Percentiles rank a stretch among this genome's conserved stretches.
phyloP scores from a whole-genome alignment of 1,284 basidiomycete species.

The Sanguinoderma infundibulare region DNA sequence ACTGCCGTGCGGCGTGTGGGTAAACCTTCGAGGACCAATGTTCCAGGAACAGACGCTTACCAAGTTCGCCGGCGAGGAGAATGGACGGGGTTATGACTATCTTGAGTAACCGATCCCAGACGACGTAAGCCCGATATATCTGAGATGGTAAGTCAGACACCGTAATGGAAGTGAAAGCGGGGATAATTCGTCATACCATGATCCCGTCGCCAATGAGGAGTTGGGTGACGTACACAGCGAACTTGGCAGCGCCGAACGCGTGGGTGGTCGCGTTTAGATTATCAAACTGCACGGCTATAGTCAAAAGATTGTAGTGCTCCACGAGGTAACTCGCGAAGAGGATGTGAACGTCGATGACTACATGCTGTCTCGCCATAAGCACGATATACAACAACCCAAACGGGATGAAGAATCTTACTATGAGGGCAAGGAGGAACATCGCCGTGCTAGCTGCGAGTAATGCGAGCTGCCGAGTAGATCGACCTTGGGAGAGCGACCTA shows the following conservation, averaged over 20 bases:
- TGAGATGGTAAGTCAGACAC: too few relatives aligned
- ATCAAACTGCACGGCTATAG: background rate
- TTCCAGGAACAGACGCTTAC: too few relatives aligned
- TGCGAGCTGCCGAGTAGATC: background rate
- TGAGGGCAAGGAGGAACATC: conserved; percentile 14
- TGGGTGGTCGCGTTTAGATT: background rate
- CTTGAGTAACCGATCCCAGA: conserved; percentile 6
- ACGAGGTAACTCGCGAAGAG: conserved; percentile 5
- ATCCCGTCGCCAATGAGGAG: conserved; percentile 13
- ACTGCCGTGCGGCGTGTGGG: too few relatives aligned
- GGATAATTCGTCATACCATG: background rate
- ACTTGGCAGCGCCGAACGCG: conserved; percentile 7
- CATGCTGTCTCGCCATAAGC: background rate
- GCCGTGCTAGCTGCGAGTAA: conserved; percentile 9
- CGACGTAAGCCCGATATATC: conserved; percentile 13
- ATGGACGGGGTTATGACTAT: background rate
- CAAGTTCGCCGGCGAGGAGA: background rate
- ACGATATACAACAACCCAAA: background rate
- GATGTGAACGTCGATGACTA: conserved; percentile 10
- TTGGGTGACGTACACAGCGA: conserved; percentile 7
- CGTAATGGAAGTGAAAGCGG: too few relatives aligned
- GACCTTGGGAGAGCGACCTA: background rate
- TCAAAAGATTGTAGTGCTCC: background rate
- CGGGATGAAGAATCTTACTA: background rate
- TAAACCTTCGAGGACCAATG: too few relatives aligned